Percentiles rank a stretch among this genome's conserved stretches.
Conservation (phyloP, 345 rosid genomes). For the Raphanus sativus region DNA sequence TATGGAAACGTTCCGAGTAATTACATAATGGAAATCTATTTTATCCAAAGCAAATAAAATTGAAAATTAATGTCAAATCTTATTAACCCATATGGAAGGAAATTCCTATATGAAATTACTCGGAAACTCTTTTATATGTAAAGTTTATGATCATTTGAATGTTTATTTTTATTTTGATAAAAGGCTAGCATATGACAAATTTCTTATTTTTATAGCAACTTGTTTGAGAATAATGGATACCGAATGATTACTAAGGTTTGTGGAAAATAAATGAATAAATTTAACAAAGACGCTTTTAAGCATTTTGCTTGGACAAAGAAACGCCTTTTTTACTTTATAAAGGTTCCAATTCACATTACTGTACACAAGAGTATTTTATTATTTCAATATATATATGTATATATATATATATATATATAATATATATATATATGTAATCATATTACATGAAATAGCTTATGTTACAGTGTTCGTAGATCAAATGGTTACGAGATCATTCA, state of each 20-base stretch:
- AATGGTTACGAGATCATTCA: background rate
- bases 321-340: background rate
- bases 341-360: conserved; percentile 6
- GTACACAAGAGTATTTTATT: background rate
- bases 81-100: background rate
- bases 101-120: background rate
- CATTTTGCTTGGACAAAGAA: conserved; percentile 7
- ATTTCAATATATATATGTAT: too few species aligned
- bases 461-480: background rate
- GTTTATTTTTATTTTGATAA: background rate
- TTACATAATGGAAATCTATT: background rate
- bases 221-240: background rate
- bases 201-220: conserved; percentile 8
- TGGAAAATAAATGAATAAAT: conserved; percentile 15
- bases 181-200: background rate
- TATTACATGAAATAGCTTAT: background rate
- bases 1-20: background rate
- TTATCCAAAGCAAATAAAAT: background rate
- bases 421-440: too few species aligned
- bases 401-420: too few species aligned
- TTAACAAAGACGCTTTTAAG: background rate
- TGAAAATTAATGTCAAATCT: background rate
- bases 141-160: background rate
- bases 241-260: background rate
- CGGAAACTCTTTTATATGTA: background rate